Percentiles rank a stretch among this genome's conserved stretches.
Evolutionary conservation across 148 eudicot species (phyloP).

Genomic region (Amaranthus cruentus): DNA sequence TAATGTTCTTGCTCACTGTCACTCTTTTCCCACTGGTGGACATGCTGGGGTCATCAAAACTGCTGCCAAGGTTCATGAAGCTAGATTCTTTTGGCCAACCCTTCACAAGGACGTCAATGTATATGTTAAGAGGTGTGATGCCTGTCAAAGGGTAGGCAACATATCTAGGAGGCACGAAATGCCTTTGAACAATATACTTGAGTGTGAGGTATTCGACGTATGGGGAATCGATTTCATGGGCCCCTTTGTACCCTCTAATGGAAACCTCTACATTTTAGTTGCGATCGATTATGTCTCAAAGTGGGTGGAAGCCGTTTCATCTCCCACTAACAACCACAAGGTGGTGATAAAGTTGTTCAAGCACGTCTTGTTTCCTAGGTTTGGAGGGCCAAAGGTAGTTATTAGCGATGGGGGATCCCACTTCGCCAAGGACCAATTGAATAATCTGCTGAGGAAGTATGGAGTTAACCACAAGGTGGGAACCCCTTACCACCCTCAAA

Average conservation of each 20-base stretch:
- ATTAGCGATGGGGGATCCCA: slow-evolving; percentile 5
- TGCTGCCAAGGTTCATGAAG: background rate
- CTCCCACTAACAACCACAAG: background rate
- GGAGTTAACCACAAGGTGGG: background rate
- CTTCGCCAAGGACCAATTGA: background rate
- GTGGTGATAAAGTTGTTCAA: background rate
- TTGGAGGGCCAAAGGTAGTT: background rate
- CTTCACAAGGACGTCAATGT: background rate
- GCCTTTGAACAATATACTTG: background rate
- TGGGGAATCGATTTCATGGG: background rate
- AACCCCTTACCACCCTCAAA: background rate
- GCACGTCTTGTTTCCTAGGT: background rate
- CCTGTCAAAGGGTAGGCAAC: background rate
- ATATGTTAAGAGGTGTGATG: background rate
- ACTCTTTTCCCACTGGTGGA: background rate
- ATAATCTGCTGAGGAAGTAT: background rate
- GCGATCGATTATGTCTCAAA: background rate
- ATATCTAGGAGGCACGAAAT: background rate
- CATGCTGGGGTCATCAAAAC: background rate
- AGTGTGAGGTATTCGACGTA: background rate
- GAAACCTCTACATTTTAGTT: background rate
- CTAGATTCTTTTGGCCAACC: background rate
- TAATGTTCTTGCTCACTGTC: background rate
- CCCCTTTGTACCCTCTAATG: background rate
- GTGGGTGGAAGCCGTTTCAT: background rate